A percentile compares a stretch with the other conserved stretches of the same genome.
Evolutionary conservation across 805 yeast genomes (phyloP).

Genomic region (Metschnikowia dekortorum): DNA sequence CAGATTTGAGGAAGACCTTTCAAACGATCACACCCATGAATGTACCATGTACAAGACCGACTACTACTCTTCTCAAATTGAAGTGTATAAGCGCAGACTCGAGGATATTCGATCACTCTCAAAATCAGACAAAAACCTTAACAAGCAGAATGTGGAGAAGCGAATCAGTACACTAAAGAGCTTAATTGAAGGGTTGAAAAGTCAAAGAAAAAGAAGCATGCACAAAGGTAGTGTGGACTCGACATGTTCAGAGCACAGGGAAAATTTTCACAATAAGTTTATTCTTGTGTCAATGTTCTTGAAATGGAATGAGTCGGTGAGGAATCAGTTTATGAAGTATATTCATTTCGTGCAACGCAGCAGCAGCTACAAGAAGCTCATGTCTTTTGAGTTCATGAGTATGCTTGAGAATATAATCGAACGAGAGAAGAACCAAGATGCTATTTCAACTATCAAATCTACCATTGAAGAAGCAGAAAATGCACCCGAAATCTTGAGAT

Average conservation of each 20-base stretch:
- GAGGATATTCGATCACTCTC: conserved; percentile 19
- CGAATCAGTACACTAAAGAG: conserved; percentile 14
- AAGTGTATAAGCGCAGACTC: conserved; percentile 24
- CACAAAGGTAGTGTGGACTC: conserved; percentile 7
- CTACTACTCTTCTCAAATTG: conserved; percentile 26
- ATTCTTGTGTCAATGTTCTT: conserved; percentile 35
- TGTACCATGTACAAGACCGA: conserved; percentile 26
- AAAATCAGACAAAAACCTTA: conserved; percentile 4
- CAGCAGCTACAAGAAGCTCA: conserved; percentile 24
- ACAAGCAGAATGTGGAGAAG: conserved; percentile 8
- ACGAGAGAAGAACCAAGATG: conserved; percentile 44
- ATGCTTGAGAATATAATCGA: conserved; percentile 32
- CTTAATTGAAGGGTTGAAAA: conserved; percentile 10
- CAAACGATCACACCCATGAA: conserved; percentile 27
- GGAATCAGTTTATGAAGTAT: conserved; percentile 32
- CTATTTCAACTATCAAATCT: conserved; percentile 20
- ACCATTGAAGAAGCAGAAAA: conserved; percentile 1
- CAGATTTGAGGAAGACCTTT: conserved; percentile 11
- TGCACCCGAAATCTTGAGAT: neutral
- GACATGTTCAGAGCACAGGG: conserved; percentile 5
- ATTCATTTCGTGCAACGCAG: conserved; percentile 33
- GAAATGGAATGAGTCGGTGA: conserved; percentile 38
- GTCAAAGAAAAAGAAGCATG: conserved; percentile 4
- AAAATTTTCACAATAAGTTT: conserved; percentile 34
- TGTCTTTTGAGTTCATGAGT: conserved; percentile 32